phyloP scores from a whole-genome alignment of 768 basidiomycete genomes.

The Leccinum aurantiacum region DNA sequence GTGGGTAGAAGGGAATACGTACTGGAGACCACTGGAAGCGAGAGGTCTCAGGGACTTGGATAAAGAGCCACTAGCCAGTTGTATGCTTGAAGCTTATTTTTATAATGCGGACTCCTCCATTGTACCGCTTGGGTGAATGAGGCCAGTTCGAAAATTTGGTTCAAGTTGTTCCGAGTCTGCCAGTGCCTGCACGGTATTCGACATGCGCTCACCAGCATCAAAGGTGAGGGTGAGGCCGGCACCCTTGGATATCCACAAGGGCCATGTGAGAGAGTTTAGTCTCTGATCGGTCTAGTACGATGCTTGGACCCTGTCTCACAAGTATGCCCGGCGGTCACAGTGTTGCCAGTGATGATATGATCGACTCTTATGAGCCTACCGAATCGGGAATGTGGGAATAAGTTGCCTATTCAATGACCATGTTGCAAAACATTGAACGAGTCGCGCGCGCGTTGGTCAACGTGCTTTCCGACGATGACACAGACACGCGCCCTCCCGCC shows the following conservation, averaged over 20 bases:
- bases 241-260: too few species aligned
- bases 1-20: constrained; percentile 31
- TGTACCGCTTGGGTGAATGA: constrained; percentile 87
- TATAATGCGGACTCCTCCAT: constrained; percentile 87
- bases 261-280: too few species aligned
- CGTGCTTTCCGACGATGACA: constrained; percentile 14
- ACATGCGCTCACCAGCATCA: constrained; percentile 42
- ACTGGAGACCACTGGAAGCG: constrained; percentile 94
- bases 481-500: constrained; percentile 21
- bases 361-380: constrained; percentile 44
- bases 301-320: too few species aligned
- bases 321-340: too few species aligned
- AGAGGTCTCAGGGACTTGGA: constrained; percentile 86
- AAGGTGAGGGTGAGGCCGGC: too few species aligned
- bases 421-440: constrained; percentile 1
- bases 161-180: constrained; percentile 46
- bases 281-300: too few species aligned
- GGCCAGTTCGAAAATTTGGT: constrained; percentile 69
- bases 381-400: constrained; percentile 6
- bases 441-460: background rate
- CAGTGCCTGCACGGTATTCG: constrained; percentile 71
- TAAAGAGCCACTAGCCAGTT: constrained; percentile 85
- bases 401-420: background rate
- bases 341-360: too few species aligned
- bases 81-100: constrained; percentile 93